Conservation (phyloP, 73 alveolate species). For the Paramecium tetraurelia region DNA sequence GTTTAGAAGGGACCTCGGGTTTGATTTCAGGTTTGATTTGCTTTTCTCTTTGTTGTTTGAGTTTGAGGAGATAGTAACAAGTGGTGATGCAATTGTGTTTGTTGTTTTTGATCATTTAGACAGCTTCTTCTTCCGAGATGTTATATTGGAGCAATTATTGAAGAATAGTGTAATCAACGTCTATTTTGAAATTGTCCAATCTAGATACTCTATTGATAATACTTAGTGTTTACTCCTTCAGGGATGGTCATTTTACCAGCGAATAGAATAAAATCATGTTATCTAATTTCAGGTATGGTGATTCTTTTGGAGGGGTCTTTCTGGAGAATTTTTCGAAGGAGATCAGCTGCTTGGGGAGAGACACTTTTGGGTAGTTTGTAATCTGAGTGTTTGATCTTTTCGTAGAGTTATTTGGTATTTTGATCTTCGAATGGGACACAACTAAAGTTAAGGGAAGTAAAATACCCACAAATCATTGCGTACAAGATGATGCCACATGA, state of each 20-base stretch:
- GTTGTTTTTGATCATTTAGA: slow-evolving; percentile 63
- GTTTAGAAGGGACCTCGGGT: neutral
- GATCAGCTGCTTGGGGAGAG: slow-evolving; percentile 49
- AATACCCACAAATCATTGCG: slow-evolving; percentile 73
- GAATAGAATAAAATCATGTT: slow-evolving; percentile 21
- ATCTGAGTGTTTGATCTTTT: slow-evolving; percentile 55
- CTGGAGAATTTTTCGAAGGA: slow-evolving; percentile 20
- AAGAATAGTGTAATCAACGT: neutral
- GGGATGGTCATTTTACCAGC: slow-evolving; percentile 52
- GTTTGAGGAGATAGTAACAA: slow-evolving; percentile 71
- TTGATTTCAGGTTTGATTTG: neutral
- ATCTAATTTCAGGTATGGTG: neutral
- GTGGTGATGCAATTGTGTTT: slow-evolving; percentile 82
- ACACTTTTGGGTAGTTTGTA: slow-evolving; percentile 14
- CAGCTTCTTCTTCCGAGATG: slow-evolving; percentile 61
- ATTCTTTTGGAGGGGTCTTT: slow-evolving; percentile 47
- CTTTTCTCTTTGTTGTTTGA: slow-evolving; percentile 69
- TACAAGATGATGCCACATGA: slow-evolving; percentile 66
- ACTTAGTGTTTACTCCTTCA: slow-evolving; percentile 45
- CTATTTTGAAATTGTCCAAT: neutral
- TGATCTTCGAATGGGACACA: slow-evolving; percentile 73
- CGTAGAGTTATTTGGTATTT: slow-evolving; percentile 48
- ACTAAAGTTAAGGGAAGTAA: neutral
- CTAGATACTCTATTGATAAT: neutral
- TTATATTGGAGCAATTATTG: neutral